These are phyloP conservation scores for Strigomonas culicis DNA, from an alignment of 208 protist genomes.

Conservation along the genomic window DNA sequence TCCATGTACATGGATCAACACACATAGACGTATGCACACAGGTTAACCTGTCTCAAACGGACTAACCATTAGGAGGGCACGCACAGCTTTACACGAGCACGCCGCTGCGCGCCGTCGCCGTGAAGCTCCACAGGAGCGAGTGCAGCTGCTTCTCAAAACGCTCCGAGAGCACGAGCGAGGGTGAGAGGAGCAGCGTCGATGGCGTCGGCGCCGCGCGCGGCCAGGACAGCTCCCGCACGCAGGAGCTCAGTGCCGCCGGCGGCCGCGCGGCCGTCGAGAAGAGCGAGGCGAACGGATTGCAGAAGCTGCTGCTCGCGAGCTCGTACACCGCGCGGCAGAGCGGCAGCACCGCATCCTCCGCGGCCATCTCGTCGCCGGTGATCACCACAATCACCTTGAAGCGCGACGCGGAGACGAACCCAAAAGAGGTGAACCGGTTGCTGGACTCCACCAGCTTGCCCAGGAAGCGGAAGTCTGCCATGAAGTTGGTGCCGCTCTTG, in stretches of 20 bases:
- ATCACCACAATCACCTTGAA: conserved; percentile 67
- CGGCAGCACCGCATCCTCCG: conserved; percentile 76
- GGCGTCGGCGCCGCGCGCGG: neutral
- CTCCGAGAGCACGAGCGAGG: neutral
- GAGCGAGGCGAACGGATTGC: conserved; percentile 71
- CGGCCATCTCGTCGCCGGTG: conserved; percentile 48
- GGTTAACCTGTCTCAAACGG: neutral
- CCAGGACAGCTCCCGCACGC: neutral
- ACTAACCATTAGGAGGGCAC: neutral
- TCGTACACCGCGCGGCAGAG: conserved; percentile 79
- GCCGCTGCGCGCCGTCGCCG: neutral
- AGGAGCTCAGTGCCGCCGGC: conserved; percentile 1
- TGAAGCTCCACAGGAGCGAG: neutral
- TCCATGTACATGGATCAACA: too few species aligned
- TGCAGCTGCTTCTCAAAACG: neutral
- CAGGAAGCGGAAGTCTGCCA: conserved; percentile 64
- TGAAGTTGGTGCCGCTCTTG: conserved; percentile 23
- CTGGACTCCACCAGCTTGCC: conserved; percentile 60
- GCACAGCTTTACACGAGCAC: too few species aligned
- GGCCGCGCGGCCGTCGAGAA: neutral
- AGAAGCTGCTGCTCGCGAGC: conserved; percentile 53
- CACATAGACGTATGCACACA: too few species aligned
- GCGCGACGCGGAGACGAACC: conserved; percentile 72
- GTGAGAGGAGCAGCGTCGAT: neutral
- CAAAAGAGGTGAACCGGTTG: conserved; percentile 67